These are phyloP conservation scores for Sarocladium brachiariae DNA, from an alignment of 2,329 filamentous ascomycete species.

Conservation along the genomic window DNA sequence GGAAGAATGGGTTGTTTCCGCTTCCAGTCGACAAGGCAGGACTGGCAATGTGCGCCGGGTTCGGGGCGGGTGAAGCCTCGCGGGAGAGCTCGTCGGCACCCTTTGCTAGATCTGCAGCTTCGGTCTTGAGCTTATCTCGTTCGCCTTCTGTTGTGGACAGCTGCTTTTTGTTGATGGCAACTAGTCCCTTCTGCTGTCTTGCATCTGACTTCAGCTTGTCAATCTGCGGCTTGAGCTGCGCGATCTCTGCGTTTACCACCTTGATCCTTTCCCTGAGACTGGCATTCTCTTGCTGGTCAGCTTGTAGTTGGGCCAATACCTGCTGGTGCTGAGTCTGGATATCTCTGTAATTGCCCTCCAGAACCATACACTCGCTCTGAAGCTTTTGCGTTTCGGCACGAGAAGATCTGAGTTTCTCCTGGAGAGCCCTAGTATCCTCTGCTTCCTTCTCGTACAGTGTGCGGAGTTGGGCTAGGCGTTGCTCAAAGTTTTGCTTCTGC, in stretches of 20 bases:
- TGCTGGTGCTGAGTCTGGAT: constrained; percentile 77
- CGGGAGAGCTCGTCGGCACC: constrained; percentile 51
- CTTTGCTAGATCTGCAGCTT: constrained; percentile 64
- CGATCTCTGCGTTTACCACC: constrained; percentile 72
- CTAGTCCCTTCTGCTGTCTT: constrained; percentile 90
- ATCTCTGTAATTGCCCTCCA: constrained; percentile 77
- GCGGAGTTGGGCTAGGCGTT: constrained; percentile 78
- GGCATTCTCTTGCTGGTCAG: constrained; percentile 83
- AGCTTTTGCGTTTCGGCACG: constrained; percentile 78
- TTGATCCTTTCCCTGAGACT: constrained; percentile 82
- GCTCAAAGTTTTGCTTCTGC: constrained; percentile 91
- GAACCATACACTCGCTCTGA: constrained; percentile 72
- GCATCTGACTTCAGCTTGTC: constrained; percentile 91
- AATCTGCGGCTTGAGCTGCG: constrained; percentile 78
- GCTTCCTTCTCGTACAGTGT: constrained; percentile 90
- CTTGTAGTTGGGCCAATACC: constrained; percentile 64
- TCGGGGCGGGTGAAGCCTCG: constrained; percentile 44
- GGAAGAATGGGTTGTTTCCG: constrained; percentile 93
- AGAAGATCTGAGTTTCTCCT: constrained; percentile 72
- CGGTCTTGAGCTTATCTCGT: constrained; percentile 76
- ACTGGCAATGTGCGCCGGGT: constrained; percentile 53
- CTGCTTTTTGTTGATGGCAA: constrained; percentile 98
- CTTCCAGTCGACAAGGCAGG: constrained; percentile 63
- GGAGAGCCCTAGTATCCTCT: constrained; percentile 73
- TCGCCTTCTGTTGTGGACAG: constrained; percentile 82